Base-by-base conservation (phyloP, 768 basidiomycete genomes). In the Mycena albidolilacea region DNA sequence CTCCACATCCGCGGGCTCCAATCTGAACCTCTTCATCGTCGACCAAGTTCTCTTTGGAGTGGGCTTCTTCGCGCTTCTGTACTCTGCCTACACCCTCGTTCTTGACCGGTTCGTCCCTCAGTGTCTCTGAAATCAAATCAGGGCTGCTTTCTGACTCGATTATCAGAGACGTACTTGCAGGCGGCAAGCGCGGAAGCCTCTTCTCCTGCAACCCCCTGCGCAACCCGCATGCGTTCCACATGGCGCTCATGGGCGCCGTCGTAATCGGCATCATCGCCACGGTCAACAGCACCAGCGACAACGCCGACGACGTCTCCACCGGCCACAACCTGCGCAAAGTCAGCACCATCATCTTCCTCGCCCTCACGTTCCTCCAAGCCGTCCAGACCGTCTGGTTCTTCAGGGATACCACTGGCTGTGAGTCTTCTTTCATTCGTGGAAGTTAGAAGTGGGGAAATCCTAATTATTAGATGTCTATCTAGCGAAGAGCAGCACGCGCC, bases 21-120 rank as follows among this genome's bases (percentile, higher is more conserved):
- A 79, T 41, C 67, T 84, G 4, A 66, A 61, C 11, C 68, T 85
- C 17, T 77, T 85, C n/a, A 85, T 85, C 6, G 81, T 80, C 0
- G 84, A 85, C 55, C 71, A 84, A 74, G 77, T 86, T 8, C 77
- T 87, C 14, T 84, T 84, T 23, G 80, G 83, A 0, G 81, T 85
- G 23, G 87, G 87, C 7, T 87, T 85, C 75, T 83, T 85, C 50
- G 84, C 82, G n/a, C 76, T 88, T 9, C 74, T 88, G 15, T 85
- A 83, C 61, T 83, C 85, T 1, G 80, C 84, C 0, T 87, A 85
- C 64, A 84, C 80, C 0, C 80, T 87, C 5, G 83, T 86, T 7
- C 72, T 85, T 15, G 85, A 87, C 68, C 78, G 85, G 87, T 87
- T 44, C 58, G 65, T 71, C 30, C 30, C 30, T 30, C 30, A 3